Conservation (phyloP, 129 eudicot species). For the Pseudognaphalium luteoalbum region DNA sequence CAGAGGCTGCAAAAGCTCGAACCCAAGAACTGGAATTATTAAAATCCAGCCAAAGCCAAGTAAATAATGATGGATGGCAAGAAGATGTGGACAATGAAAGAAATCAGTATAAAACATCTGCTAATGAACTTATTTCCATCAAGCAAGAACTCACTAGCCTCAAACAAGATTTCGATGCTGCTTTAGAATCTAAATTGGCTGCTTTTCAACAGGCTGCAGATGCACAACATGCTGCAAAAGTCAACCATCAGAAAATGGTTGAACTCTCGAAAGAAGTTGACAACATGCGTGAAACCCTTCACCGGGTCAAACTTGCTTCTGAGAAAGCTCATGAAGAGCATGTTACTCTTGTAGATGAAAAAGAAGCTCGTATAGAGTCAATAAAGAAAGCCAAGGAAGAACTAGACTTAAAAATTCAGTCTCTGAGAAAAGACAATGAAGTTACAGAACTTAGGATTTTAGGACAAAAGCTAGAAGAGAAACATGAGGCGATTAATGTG, state of each 20-base stretch:
- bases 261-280: conserved; percentile 58
- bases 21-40: conserved; percentile 52
- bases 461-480: conserved; percentile 56
- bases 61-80: conserved; percentile 36
- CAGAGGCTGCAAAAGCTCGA: conserved; percentile 64
- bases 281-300: conserved; percentile 46
- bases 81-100: conserved; percentile 42
- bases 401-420: conserved; percentile 35
- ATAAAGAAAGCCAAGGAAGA: conserved; percentile 45
- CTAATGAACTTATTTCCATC: conserved; percentile 53
- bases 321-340: conserved; percentile 53
- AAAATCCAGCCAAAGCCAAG: conserved; percentile 39
- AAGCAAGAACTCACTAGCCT: conserved; percentile 85
- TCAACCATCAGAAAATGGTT: conserved; percentile 48
- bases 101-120: conserved; percentile 57
- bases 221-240: conserved; percentile 59
- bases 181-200: conserved; percentile 51
- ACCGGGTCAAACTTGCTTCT: conserved; percentile 51
- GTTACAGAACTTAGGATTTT: conserved; percentile 34
- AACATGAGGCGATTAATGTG: conserved; percentile 47
- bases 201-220: conserved; percentile 67
- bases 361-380: conserved; percentile 35
- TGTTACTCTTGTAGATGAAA: conserved; percentile 39
- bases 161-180: conserved; percentile 71
- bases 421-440: conserved; percentile 42